Conservation (phyloP, 768 basidiomycete species). For the Collybiopsis luxurians region DNA sequence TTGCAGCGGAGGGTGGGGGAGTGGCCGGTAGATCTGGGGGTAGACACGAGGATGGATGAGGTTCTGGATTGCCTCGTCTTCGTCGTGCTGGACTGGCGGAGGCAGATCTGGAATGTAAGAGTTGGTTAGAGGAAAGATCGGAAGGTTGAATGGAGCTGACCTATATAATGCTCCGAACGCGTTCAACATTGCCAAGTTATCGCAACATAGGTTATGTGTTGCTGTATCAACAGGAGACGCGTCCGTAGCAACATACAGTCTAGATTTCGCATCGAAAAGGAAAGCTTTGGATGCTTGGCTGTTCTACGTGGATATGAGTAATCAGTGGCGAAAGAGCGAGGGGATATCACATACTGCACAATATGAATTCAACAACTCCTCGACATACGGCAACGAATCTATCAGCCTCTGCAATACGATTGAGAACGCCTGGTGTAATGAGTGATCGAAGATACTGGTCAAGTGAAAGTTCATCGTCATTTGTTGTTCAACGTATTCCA, state of each 20-base stretch:
- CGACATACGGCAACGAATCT: conserved; percentile 80
- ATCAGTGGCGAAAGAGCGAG: neutral
- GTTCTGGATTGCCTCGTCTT: neutral
- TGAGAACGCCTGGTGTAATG: conserved; percentile 90
- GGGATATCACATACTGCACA: conserved; percentile 52
- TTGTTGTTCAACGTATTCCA: conserved; percentile 62
- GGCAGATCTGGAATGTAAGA: conserved; percentile 17
- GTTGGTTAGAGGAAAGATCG: neutral
- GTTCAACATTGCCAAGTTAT: conserved; percentile 85
- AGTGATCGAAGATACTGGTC: conserved; percentile 92
- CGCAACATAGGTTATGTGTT: conserved; percentile 86
- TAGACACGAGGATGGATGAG: neutral
- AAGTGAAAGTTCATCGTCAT: conserved; percentile 84
- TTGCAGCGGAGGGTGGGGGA: neutral
- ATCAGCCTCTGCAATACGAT: conserved; percentile 85
- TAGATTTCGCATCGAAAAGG: conserved; percentile 81
- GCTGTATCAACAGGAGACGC: conserved; percentile 87
- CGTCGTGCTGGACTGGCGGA: conserved; percentile 12
- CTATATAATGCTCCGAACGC: conserved; percentile 85
- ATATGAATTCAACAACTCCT: conserved; percentile 84
- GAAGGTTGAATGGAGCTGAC: conserved; percentile 36
- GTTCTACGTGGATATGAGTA: conserved; percentile 49
- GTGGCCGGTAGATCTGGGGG: neutral
- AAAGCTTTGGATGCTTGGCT: conserved; percentile 94
- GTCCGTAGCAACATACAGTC: conserved; percentile 92